Conservation (phyloP, 805 yeast species). For the Candida piceae region DNA sequence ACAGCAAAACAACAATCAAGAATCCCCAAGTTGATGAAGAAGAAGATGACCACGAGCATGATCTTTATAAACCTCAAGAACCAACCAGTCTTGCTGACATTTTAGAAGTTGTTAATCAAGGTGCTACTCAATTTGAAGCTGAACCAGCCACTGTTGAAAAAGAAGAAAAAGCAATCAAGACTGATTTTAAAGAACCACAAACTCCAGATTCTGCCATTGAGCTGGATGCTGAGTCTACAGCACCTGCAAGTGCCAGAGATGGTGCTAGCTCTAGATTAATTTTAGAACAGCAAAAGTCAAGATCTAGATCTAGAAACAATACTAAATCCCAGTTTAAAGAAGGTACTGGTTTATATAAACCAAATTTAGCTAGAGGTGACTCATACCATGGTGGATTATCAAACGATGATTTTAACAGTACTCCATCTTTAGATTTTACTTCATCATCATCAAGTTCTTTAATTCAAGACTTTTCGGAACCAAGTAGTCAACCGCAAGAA, state of each 20-base stretch:
- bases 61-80: slow-evolving; percentile 21
- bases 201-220: slow-evolving; percentile 34
- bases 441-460: slow-evolving; percentile 2
- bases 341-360: slow-evolving; percentile 33
- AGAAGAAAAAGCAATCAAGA: slow-evolving; percentile 3
- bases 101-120: slow-evolving; percentile 29
- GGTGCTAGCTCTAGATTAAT: slow-evolving; percentile 33
- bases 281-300: slow-evolving; percentile 10
- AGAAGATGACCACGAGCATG: slow-evolving; percentile 8
- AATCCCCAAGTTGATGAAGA: slow-evolving; percentile 6
- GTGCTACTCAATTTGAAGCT: slow-evolving; percentile 17
- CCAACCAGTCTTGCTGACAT: slow-evolving; percentile 28
- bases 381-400: slow-evolving; percentile 58
- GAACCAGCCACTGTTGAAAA: slow-evolving; percentile 6
- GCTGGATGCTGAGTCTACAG: slow-evolving; percentile 33
- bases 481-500: background rate
- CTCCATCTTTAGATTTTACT: slow-evolving; percentile 34
- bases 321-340: slow-evolving; percentile 23
- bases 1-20: slow-evolving; percentile 7
- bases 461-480: background rate
- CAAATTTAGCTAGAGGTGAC: slow-evolving; percentile 75
- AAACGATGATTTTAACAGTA: slow-evolving; percentile 32
- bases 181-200: slow-evolving; percentile 15
- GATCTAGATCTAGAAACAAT: slow-evolving; percentile 18
- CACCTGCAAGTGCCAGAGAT: slow-evolving; percentile 43